Percentiles rank a stretch among this genome's conserved stretches.
phyloP scores from a whole-genome alignment of 306 rosid genomes.

The Begonia fuchsioides region DNA sequence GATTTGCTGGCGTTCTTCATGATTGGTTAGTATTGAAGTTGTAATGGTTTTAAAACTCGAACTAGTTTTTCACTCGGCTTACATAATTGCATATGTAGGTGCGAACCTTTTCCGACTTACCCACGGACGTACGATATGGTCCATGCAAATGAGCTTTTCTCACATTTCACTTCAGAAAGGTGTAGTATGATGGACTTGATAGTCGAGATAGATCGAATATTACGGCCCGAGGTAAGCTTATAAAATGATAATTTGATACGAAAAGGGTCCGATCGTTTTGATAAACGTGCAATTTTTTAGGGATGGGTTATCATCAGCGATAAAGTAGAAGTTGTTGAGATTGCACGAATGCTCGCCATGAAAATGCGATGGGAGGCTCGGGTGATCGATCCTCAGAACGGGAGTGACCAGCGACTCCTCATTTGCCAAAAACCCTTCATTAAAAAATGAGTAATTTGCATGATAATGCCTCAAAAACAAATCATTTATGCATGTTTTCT shows the following conservation, averaged over 20 bases:
- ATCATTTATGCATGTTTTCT: neutral
- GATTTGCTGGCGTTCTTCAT: constrained; percentile 85
- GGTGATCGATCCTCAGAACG: constrained; percentile 80
- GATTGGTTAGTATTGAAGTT: constrained; percentile 49
- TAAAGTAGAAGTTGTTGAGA: constrained; percentile 51
- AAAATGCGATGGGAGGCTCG: constrained; percentile 94
- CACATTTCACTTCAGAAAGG: constrained; percentile 47
- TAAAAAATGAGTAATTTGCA: constrained; percentile 41
- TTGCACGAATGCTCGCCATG: constrained; percentile 57
- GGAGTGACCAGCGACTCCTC: constrained; percentile 75
- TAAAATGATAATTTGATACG: neutral
- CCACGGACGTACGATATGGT: constrained; percentile 84
- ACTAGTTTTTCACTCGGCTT: no score
- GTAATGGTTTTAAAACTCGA: no score
- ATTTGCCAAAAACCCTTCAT: constrained; percentile 80
- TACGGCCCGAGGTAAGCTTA: constrained; percentile 74
- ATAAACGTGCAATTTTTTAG: constrained; percentile 17
- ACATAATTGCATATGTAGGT: constrained; percentile 32
- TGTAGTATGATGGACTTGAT: constrained; percentile 63
- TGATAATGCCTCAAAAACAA: constrained; percentile 13
- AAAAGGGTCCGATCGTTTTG: constrained; percentile 3
- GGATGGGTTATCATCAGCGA: constrained; percentile 79
- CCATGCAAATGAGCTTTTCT: constrained; percentile 66
- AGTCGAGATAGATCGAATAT: constrained; percentile 84
- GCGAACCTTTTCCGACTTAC: constrained; percentile 83